Conservation (phyloP, 768 basidiomycete genomes). For the Pleurotus pulmonarius region DNA sequence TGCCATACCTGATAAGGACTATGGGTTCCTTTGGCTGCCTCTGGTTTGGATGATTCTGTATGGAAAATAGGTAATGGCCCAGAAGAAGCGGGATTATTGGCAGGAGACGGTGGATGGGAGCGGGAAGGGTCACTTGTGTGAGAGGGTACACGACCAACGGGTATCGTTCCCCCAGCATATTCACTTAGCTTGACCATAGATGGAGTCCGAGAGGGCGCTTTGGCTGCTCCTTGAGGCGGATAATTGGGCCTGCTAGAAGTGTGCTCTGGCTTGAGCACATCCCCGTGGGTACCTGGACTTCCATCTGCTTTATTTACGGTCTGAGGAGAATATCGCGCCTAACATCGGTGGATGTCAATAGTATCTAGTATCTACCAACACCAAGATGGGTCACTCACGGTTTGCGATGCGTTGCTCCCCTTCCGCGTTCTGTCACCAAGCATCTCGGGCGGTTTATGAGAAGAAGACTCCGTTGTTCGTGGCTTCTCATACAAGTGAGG, state of each 20-base stretch:
- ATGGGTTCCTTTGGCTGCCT: background rate
- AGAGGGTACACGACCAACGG: background rate
- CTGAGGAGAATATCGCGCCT: constrained; percentile 6
- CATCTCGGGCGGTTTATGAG: background rate
- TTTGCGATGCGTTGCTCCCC: constrained; percentile 4
- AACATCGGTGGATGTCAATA: background rate
- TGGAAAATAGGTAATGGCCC: background rate
- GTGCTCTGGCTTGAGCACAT: background rate
- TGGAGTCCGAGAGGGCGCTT: constrained; percentile 1
- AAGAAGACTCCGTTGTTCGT: background rate
- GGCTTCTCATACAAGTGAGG: background rate
- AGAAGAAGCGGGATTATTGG: background rate
- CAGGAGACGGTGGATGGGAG: constrained; percentile 1
- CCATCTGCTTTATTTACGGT: background rate
- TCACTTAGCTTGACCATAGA: constrained; percentile 6
- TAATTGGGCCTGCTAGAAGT: background rate
- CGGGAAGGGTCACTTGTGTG: background rate
- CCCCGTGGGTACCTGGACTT: background rate
- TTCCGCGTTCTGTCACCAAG: background rate
- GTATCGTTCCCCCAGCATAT: background rate
- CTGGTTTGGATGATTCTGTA: background rate
- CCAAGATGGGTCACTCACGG: background rate
- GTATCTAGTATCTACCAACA: background rate
- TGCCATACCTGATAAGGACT: constrained; percentile 2
- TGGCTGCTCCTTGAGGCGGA: background rate